A percentile compares a stretch with the other conserved stretches of the same genome.
phyloP scores from a whole-genome alignment of 257 asterid species.

The Fraxinus quadrangulata region DNA sequence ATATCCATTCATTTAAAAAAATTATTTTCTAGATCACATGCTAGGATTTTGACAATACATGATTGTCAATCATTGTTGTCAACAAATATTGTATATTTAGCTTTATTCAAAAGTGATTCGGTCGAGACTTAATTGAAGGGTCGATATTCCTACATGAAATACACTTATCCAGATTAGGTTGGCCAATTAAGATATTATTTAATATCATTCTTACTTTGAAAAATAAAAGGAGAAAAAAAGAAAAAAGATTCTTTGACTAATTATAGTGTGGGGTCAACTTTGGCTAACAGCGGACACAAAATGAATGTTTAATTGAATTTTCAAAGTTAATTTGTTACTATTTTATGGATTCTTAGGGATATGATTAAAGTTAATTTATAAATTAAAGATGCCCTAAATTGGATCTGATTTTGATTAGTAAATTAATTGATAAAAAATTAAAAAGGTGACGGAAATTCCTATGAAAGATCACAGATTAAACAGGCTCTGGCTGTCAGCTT shows the following conservation, averaged over 20 bases:
- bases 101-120: too few species aligned
- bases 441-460: slow-evolving; percentile 32
- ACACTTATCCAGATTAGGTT: not conserved
- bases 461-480: slow-evolving; percentile 25
- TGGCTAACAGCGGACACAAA: not conserved
- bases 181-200: not conserved
- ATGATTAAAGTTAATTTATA: not conserved
- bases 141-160: not conserved
- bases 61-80: too few species aligned
- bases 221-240: not conserved
- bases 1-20: too few species aligned
- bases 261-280: slow-evolving; percentile 6
- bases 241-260: slow-evolving; percentile 12
- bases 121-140: not conserved
- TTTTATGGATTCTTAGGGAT: too few species aligned
- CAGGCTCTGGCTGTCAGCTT: slow-evolving; percentile 27
- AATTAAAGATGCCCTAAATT: not conserved
- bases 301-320: too few species aligned
- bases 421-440: not conserved
- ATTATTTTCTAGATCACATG: too few species aligned
- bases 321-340: too few species aligned
- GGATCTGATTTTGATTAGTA: not conserved
- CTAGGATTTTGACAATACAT: too few species aligned
- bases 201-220: not conserved
- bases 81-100: too few species aligned